These are phyloP conservation scores for Solanum raphanifolium DNA, from an alignment of 257 asterid genomes.

Conservation along the genomic window DNA sequence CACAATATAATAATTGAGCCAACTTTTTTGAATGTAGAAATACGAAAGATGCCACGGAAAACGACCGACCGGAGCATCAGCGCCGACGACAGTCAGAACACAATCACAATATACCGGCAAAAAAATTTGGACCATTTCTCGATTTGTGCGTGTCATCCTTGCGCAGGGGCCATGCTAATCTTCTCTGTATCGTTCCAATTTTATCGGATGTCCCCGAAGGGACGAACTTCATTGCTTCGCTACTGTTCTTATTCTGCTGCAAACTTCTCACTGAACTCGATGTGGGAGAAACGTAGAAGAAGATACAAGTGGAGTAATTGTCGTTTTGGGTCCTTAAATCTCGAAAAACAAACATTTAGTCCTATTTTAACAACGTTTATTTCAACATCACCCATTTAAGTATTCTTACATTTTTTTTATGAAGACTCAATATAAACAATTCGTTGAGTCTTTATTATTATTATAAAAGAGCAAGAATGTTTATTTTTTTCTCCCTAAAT, in stretches of 20 bases:
- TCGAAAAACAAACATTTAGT: neutral
- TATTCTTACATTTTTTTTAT: too few relatives aligned
- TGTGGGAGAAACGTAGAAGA: neutral
- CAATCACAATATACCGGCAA: neutral
- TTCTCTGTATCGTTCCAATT: conserved; percentile 21
- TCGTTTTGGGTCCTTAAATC: neutral
- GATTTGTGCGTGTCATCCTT: conserved; percentile 16
- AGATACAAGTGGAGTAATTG: neutral
- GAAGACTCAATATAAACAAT: too few relatives aligned
- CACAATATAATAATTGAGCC: too few relatives aligned
- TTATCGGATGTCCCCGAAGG: conserved; percentile 15
- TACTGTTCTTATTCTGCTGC: accelerated
- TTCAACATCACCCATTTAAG: neutral
- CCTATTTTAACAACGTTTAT: neutral
- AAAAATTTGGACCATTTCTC: neutral
- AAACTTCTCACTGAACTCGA: accelerated
- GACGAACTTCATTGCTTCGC: neutral
- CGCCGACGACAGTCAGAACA: too few relatives aligned
- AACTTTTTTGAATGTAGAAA: too few relatives aligned
- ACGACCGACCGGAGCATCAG: too few relatives aligned
- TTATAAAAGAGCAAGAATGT: too few relatives aligned
- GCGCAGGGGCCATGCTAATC: conserved; percentile 17
- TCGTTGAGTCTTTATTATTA: too few relatives aligned
- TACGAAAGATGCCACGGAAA: too few relatives aligned
- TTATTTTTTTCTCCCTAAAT: too few relatives aligned